Conservation (phyloP, 768 basidiomycete genomes). For the Hygrocybe punicea region DNA sequence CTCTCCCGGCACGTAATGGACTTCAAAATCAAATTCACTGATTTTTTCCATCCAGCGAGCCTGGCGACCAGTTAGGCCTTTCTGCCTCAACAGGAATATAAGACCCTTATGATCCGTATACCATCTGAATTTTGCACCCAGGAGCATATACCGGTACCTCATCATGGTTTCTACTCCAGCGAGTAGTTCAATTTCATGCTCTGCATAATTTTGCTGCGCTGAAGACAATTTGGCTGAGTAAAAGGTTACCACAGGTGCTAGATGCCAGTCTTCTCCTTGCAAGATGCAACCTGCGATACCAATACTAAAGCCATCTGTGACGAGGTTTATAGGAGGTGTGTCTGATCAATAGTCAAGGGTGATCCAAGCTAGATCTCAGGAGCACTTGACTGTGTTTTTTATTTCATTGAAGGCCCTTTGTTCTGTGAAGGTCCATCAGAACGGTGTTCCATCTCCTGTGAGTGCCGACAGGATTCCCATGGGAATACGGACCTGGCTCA, state of each 20-base stretch:
- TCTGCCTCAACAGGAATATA: slow-evolving; percentile 6
- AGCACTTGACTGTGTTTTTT: slow-evolving; percentile 15
- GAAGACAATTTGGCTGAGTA: slow-evolving; percentile 22
- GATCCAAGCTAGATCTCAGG: slow-evolving; percentile 2
- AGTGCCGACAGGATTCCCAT: slow-evolving; percentile 24
- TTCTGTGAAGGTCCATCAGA: slow-evolving; percentile 10
- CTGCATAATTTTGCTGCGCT: slow-evolving; percentile 29
- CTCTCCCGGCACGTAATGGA: slow-evolving; percentile 12
- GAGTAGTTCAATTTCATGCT: slow-evolving; percentile 24
- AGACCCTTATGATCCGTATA: slow-evolving; percentile 10
- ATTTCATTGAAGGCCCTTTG: slow-evolving; percentile 25
- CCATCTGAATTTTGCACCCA: slow-evolving; percentile 7
- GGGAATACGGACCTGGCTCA: slow-evolving; percentile 21
- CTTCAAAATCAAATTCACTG: slow-evolving; percentile 15
- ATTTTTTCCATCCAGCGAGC: slow-evolving; percentile 15
- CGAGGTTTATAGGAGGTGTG: slow-evolving; percentile 13
- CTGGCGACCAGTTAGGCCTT: slow-evolving; percentile 8
- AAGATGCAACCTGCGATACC: slow-evolving; percentile 12
- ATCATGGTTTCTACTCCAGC: slow-evolving; percentile 9
- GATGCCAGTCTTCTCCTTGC: slow-evolving; percentile 19
- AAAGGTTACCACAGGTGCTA: slow-evolving; percentile 25
- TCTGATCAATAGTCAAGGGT: slow-evolving; percentile 11
- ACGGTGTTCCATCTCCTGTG: slow-evolving; percentile 9
- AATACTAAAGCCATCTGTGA: slow-evolving; percentile 19
- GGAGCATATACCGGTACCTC: slow-evolving; percentile 6